These are phyloP conservation scores for Protomyces inundatus DNA, from an alignment of 1,139 yeast genomes.

Conservation along the genomic window DNA sequence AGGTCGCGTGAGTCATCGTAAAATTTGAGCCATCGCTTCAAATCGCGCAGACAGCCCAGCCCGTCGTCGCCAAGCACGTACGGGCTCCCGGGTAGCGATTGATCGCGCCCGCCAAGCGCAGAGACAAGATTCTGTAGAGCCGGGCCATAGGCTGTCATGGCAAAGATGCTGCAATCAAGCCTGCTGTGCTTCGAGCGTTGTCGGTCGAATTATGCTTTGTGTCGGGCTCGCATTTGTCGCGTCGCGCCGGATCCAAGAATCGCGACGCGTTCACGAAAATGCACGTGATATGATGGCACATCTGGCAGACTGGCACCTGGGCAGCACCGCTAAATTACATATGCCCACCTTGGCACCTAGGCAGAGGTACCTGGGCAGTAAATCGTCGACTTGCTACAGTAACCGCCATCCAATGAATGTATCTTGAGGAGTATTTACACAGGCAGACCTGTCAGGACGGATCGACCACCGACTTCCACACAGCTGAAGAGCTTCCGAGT, in stretches of 20 bases:
- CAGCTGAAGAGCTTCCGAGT: neutral
- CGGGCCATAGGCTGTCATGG: neutral
- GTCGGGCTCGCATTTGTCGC: neutral
- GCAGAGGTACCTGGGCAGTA: no score
- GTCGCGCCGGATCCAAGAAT: neutral
- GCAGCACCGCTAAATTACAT: no score
- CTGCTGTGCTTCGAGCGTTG: no score
- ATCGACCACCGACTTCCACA: neutral
- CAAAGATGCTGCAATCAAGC: neutral
- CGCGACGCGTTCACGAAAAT: neutral
- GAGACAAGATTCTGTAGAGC: constrained; percentile 46
- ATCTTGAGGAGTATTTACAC: no score
- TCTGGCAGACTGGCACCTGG: no score
- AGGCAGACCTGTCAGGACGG: no score
- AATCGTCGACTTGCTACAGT: no score
- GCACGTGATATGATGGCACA: neutral
- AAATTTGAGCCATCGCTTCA: constrained; percentile 77
- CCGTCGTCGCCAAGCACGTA: constrained; percentile 90
- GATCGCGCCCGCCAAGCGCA: constrained; percentile 78
- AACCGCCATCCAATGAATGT: no score
- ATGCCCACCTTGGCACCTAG: no score
- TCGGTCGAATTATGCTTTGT: neutral
- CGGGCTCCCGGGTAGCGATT: constrained; percentile 49
- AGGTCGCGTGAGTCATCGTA: constrained; percentile 69
- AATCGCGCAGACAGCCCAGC: constrained; percentile 76